Percentiles rank a stretch among this genome's conserved stretches.
Evolutionary conservation across 2,329 filamentous ascomycete genomes (phyloP).

Genomic region (Biscogniauxia marginata): DNA sequence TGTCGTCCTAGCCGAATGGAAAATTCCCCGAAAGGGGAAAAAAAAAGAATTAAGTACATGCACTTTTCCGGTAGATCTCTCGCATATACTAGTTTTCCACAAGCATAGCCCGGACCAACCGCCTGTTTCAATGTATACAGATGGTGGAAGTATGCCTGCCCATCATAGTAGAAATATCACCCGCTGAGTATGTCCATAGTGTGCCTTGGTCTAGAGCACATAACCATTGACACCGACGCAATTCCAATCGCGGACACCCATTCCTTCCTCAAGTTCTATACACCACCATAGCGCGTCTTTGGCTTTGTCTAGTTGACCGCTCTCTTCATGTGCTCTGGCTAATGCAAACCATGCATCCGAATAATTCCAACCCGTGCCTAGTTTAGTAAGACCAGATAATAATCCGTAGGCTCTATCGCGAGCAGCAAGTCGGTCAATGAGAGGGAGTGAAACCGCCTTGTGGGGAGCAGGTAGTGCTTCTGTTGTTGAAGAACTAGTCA

Average conservation of each 20-base stretch:
- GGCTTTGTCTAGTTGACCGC: slow-evolving; percentile 80
- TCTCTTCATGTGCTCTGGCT: slow-evolving; percentile 82
- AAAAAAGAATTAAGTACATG: slow-evolving; percentile 13
- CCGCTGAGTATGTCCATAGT: slow-evolving; percentile 6
- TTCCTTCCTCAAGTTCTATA: slow-evolving; percentile 86
- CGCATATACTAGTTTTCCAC: slow-evolving; percentile 7
- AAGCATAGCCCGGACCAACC: slow-evolving; percentile 11
- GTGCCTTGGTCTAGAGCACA: slow-evolving; percentile 46
- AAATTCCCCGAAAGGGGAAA: slow-evolving; percentile 6
- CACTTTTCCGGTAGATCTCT: slow-evolving; percentile 5
- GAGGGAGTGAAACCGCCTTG: slow-evolving; percentile 62
- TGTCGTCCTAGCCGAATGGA: slow-evolving; percentile 9
- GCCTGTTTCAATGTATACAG: slow-evolving; percentile 3
- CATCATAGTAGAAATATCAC: slow-evolving; percentile 1
- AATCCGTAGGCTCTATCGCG: slow-evolving; percentile 86
- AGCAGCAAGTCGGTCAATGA: slow-evolving; percentile 80
- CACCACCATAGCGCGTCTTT: slow-evolving; percentile 97
- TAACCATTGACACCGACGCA: slow-evolving; percentile 67
- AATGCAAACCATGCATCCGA: slow-evolving; percentile 92
- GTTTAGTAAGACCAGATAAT: slow-evolving; percentile 77
- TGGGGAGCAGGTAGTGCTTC: slow-evolving; percentile 51
- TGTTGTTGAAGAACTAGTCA: slow-evolving; percentile 24
- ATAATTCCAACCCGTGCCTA: slow-evolving; percentile 85
- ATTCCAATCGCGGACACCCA: slow-evolving; percentile 76
- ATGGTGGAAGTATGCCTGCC: slow-evolving; percentile 1